Evolutionary conservation across 768 basidiomycete genomes (phyloP), one percentile per base, ranked within the genome.

Genomic region (Tricholomella constricta): DNA sequence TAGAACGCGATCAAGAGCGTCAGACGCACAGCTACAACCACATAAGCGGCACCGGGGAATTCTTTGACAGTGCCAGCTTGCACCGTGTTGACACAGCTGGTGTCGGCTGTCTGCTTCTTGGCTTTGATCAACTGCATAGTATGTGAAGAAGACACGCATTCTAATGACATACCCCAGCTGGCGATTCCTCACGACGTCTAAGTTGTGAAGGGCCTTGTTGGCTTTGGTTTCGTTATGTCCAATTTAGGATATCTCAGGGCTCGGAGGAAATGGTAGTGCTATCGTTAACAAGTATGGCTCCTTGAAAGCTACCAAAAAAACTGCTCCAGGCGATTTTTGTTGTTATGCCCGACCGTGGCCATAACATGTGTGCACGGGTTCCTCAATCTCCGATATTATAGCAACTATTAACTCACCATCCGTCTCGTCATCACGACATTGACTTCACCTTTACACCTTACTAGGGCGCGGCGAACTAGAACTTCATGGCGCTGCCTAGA

Each of bases 241-340:
- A 72, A 83, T 59, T 78, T 79, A 5, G 84, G 85, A 29, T 82
- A 80, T 0, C 82, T 79, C 0, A 80, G 79, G 0, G 80, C 85
- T 85, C 6, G 85, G 86, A 19, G 84, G 83, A 9, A 75, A 85
- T 17, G 85, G 85, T 15, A 83, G 83, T 48, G 83, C 82, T 2
- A 83, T 86, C 19, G 76, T 82, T 1, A 56, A 86, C 51, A 79
- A 85, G 65, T 69, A 55, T 5, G 77, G 77, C 3, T 74, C 81
- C 1, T 84, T 79, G 71, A 61, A 57, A 19, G 47, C 51, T n/a
- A 3, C 42, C 56, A 1, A 57, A 75, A 48, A 77, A 75, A 6
- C 67, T 67, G 2, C 81, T 71, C 61, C 62, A 66, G 1, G 82
- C 81, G 11, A 78, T 76, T 1, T 64, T 83, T 40, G 58, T 79